Percentiles rank a stretch among this genome's conserved stretches.
These are phyloP conservation scores for Alternaria atra DNA, from an alignment of 2,329 filamentous ascomycete species.

Conservation along the genomic window DNA sequence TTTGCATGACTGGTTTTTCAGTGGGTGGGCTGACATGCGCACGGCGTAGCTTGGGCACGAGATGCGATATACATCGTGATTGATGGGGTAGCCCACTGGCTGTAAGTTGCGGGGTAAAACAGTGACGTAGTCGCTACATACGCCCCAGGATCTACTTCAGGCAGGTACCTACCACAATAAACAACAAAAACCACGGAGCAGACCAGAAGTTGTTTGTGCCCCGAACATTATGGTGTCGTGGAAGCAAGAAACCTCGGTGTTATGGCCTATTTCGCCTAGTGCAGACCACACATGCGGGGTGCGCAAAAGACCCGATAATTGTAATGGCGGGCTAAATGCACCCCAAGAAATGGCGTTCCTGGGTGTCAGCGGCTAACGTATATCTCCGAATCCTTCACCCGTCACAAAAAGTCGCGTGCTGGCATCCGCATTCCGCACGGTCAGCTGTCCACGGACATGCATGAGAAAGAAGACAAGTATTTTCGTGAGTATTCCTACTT, in stretches of 20 bases:
- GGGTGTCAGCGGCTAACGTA: not conserved
- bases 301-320: constrained; percentile 22
- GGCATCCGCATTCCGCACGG: not conserved
- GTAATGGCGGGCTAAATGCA: constrained; percentile 16
- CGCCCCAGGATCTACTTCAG: not conserved
- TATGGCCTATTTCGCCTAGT: constrained; percentile 13
- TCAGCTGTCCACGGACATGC: constrained; percentile 28
- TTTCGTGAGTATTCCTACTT: no score
- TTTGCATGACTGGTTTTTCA: not conserved
- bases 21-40: not conserved
- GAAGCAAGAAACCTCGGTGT: constrained; percentile 17
- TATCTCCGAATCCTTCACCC: not conserved
- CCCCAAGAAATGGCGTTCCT: not conserved
- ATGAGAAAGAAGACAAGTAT: constrained; percentile 15
- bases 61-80: not conserved
- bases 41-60: not conserved
- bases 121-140: not conserved
- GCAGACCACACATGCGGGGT: constrained; percentile 19
- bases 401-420: not conserved
- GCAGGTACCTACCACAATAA: not conserved
- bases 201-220: not conserved
- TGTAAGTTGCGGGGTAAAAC: constrained; percentile 9
- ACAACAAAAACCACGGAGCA: not conserved
- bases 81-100: not conserved
- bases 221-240: constrained; percentile 1